Conservation (phyloP, 352 stramenopile species). For the Pythium aristosporum region DNA sequence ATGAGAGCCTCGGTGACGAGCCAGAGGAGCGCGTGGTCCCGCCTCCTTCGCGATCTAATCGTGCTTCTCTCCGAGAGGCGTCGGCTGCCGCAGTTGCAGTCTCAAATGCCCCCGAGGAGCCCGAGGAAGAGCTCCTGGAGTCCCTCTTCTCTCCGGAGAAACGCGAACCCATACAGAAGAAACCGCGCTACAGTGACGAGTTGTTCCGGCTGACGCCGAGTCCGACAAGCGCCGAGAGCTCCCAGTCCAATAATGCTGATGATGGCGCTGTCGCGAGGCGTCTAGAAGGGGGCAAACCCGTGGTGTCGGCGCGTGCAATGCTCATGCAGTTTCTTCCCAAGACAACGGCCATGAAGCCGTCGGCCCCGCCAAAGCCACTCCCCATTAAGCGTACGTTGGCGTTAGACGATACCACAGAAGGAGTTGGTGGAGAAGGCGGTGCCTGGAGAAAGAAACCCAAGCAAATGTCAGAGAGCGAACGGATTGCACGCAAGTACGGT, state of each 20-base stretch:
- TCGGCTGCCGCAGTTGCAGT: background rate
- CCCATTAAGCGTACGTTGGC: conserved; percentile 16
- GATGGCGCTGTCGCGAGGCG: background rate
- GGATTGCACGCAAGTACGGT: conserved; percentile 67
- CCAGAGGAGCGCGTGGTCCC: conserved; percentile 1
- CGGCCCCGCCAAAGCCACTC: background rate
- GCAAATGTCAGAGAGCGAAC: conserved; percentile 41
- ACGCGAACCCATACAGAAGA: background rate
- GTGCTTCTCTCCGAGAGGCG: background rate
- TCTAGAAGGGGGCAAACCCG: conserved; percentile 32
- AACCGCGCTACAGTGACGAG: conserved; percentile 12
- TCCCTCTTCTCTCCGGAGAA: conserved; percentile 26
- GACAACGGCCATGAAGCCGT: background rate
- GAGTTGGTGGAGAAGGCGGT: background rate
- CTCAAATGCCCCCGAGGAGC: conserved; percentile 5
- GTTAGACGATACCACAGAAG: conserved; percentile 3
- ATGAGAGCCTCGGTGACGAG: conserved; percentile 37
- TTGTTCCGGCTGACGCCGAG: conserved; percentile 22
- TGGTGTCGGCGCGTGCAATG: conserved; percentile 63
- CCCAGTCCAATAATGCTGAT: background rate
- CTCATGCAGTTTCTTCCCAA: conserved; percentile 48
- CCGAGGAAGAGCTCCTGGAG: conserved; percentile 30
- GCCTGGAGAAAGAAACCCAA: conserved; percentile 13
- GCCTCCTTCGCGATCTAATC: background rate
- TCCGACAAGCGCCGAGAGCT: conserved; percentile 6